These are phyloP conservation scores for Rhodotorula sp. DNA, from an alignment of 1,284 basidiomycete species.

Conservation along the genomic window DNA sequence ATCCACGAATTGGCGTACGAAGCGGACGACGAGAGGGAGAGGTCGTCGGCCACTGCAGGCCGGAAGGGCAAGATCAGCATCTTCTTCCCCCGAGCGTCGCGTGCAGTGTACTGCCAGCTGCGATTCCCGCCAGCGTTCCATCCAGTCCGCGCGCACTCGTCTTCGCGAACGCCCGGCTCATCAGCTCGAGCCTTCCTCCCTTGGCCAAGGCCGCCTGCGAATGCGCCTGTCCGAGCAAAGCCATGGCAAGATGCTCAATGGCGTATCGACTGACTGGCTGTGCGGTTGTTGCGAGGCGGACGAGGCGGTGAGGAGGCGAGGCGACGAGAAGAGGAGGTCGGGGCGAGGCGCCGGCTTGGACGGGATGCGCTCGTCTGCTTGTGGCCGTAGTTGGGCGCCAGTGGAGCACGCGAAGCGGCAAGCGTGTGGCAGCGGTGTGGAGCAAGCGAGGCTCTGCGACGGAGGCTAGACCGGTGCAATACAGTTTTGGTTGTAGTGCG, in stretches of 20 bases:
- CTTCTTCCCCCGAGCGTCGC: not conserved
- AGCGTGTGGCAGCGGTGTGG: no score
- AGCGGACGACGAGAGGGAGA: slow-evolving; percentile 44
- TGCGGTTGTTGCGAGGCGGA: not conserved
- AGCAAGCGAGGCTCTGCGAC: no score
- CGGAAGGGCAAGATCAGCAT: not conserved
- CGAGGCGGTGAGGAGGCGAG: not conserved
- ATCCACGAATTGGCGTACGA: slow-evolving; percentile 47
- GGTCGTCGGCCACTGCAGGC: slow-evolving; percentile 41
- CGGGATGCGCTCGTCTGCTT: not conserved
- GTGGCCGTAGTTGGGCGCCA: no score
- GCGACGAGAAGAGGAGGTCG: not conserved
- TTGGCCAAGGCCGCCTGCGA: no score
- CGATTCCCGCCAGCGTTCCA: no score
- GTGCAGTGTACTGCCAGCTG: not conserved
- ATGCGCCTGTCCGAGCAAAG: not conserved
- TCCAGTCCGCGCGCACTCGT: no score
- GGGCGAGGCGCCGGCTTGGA: not conserved
- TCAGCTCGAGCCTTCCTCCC: not conserved
- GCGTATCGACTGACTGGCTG: not conserved
- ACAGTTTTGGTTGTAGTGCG: not conserved
- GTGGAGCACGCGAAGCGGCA: no score
- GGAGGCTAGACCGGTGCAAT: no score
- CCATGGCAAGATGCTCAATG: no score
- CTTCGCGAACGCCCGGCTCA: not conserved